Percentiles rank a stretch among this genome's conserved stretches.
phyloP scores from a whole-genome alignment of 2,329 filamentous ascomycete genomes.

The Cordyceps javanica region DNA sequence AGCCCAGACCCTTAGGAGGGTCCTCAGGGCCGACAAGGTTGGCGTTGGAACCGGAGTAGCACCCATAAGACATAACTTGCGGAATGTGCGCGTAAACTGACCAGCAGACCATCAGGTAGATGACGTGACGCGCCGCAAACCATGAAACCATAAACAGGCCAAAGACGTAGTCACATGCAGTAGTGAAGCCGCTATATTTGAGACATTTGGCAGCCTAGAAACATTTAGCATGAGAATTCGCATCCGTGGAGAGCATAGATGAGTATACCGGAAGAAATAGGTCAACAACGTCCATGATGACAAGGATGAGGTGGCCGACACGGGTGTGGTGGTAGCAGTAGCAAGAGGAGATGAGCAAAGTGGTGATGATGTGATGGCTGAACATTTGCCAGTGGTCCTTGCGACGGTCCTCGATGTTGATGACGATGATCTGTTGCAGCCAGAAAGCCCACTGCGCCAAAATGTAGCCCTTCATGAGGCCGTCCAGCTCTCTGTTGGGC shows the following conservation, averaged over 20 bases:
- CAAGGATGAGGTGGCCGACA: slow-evolving; percentile 81
- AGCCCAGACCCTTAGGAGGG: slow-evolving; percentile 45
- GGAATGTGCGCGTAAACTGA: slow-evolving; percentile 68
- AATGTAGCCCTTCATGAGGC: slow-evolving; percentile 81
- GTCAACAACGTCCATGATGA: slow-evolving; percentile 91
- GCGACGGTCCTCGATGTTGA: slow-evolving; percentile 87
- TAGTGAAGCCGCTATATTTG: slow-evolving; percentile 77
- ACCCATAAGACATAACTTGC: slow-evolving; percentile 57
- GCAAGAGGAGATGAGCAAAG: slow-evolving; percentile 68
- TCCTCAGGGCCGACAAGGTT: slow-evolving; percentile 49
- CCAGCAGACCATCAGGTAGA: slow-evolving; percentile 76
- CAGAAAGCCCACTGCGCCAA: slow-evolving; percentile 87
- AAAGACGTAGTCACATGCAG: slow-evolving; percentile 74
- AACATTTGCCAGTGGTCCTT: slow-evolving; percentile 98
- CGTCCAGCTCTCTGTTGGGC: slow-evolving; percentile 69
- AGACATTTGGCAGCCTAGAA: slow-evolving; percentile 79
- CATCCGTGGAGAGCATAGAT: background rate
- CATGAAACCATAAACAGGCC: slow-evolving; percentile 80
- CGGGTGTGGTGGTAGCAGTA: slow-evolving; percentile 85
- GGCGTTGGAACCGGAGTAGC: slow-evolving; percentile 57
- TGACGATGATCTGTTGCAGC: slow-evolving; percentile 88
- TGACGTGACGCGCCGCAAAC: slow-evolving; percentile 75
- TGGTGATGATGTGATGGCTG: slow-evolving; percentile 87
- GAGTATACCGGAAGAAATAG: slow-evolving; percentile 72
- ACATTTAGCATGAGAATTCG: background rate